Evolutionary conservation across 805 yeast genomes (phyloP).

Genomic region (Candida methanosorbosa): DNA sequence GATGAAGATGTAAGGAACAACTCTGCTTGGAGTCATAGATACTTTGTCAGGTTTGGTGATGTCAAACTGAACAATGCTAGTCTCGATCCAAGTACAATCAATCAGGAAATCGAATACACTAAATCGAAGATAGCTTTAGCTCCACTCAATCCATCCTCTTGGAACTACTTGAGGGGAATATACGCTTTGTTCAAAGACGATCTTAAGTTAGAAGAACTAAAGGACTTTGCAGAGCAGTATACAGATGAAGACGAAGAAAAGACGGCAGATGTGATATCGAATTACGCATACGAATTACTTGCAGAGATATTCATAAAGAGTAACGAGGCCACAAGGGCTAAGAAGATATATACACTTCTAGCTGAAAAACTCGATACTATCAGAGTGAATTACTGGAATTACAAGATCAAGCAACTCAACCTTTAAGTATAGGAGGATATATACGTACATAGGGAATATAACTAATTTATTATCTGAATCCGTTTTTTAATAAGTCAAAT

Average conservation of each 20-base stretch:
- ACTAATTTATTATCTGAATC: too few relatives aligned
- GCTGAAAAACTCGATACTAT: constrained; percentile 26
- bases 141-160: constrained; percentile 77
- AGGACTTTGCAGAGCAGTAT: constrained; percentile 36
- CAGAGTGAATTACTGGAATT: constrained; percentile 23
- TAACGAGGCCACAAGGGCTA: constrained; percentile 25
- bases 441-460: too few relatives aligned
- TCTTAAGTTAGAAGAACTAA: constrained; percentile 27
- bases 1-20: constrained; percentile 71
- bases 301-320: constrained; percentile 38
- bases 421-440: too few relatives aligned
- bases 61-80: constrained; percentile 8
- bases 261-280: constrained; percentile 26
- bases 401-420: constrained; percentile 3
- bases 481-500: too few relatives aligned
- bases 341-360: constrained; percentile 41
- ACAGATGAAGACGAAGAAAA: constrained; percentile 21
- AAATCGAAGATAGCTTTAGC: constrained; percentile 41
- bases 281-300: constrained; percentile 57
- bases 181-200: constrained; percentile 19
- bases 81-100: constrained; percentile 17
- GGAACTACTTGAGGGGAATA: constrained; percentile 75
- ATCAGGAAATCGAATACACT: constrained; percentile 46
- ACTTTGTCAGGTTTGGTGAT: constrained; percentile 37
- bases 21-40: constrained; percentile 90